phyloP scores from a whole-genome alignment of 164 flowering plant genomes.

The Dillenia turbinata region DNA sequence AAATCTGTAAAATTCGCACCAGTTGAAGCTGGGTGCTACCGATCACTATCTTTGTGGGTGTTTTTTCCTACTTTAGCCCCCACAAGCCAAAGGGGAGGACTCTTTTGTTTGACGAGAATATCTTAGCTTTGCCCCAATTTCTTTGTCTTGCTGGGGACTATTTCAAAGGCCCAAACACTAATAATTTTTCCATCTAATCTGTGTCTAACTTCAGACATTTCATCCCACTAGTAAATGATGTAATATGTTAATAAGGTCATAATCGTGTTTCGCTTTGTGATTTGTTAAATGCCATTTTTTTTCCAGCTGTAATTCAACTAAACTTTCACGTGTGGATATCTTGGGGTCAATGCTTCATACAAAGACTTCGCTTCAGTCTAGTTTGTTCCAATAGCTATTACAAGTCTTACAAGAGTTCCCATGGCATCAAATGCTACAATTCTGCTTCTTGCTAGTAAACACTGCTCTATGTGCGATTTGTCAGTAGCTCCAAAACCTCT shows the following conservation, averaged over 20 bases:
- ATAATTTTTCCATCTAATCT: no score
- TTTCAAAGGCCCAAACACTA: no score
- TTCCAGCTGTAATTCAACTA: neutral
- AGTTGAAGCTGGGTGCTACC: no score
- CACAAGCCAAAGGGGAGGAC: no score
- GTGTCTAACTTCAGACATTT: no score
- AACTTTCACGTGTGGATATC: constrained; percentile 74
- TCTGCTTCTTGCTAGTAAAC: constrained; percentile 97
- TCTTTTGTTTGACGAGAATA: no score
- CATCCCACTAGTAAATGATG: no score
- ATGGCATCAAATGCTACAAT: constrained; percentile 69
- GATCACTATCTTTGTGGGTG: constrained; percentile 88
- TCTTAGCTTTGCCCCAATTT: no score
- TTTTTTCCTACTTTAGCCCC: neutral
- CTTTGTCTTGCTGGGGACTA: no score
- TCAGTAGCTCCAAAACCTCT: neutral
- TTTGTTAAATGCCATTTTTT: no score
- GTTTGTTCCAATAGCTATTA: constrained; percentile 71
- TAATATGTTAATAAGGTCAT: no score
- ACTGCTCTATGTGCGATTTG: neutral
- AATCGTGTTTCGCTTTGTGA: no score
- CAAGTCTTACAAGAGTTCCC: constrained; percentile 76
- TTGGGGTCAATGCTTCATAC: constrained; percentile 77
- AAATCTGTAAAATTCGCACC: constrained; percentile 61
- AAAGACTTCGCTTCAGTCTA: constrained; percentile 84